Evolutionary conservation across 1,284 basidiomycete genomes (phyloP), one percentile per base, ranked within the genome.

Genomic region (Cutaneotrichosporon cyanovorans): DNA sequence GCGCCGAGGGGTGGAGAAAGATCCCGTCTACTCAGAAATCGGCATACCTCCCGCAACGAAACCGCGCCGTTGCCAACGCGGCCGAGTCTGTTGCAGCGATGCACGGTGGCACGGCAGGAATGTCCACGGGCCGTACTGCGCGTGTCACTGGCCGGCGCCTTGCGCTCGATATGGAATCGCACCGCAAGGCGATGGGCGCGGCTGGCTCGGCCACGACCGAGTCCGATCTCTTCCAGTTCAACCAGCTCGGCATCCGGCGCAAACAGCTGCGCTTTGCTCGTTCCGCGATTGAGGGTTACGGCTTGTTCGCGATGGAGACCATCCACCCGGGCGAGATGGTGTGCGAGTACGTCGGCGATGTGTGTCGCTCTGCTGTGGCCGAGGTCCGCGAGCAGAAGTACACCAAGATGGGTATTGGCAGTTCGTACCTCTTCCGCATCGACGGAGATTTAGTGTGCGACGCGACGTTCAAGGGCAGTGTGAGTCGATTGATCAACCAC

Each of bases 301-400:
- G 95, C 5, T 68, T 98, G 62, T 95, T 93, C 66, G 89, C 91
- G 25, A 85, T 92, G 82, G 90, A 95, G 75, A 81, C 82, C 62
- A 97, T 99, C 60, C 82, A 87, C 14, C 76, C 81, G 18, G 90
- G 91, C 5, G 95, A 99, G 72, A 97, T 99, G 90, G 93, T 99
- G 36, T 97, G 98, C 72, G 95, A 99, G 74, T 99, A 99, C 63
- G 95, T 99, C 9, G 95, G 95, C 28, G 95, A 99, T 76, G 79
- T 97, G 52, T 87, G 95, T 55, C 80, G 95, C 20, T 89, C 92
- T 46, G 86, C 89, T 60, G 90, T 99, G 5, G 93, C 95, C 21
- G 95, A 98, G 66, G 87, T 92, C 68, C 79, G 95, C 45, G 95
- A 99, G 75, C 93, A 95, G 76, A 80, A 82, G 60, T 98, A 99